Conservation (phyloP, 2,329 filamentous ascomycete species). For the Ophidiomyces ophidiicola region DNA sequence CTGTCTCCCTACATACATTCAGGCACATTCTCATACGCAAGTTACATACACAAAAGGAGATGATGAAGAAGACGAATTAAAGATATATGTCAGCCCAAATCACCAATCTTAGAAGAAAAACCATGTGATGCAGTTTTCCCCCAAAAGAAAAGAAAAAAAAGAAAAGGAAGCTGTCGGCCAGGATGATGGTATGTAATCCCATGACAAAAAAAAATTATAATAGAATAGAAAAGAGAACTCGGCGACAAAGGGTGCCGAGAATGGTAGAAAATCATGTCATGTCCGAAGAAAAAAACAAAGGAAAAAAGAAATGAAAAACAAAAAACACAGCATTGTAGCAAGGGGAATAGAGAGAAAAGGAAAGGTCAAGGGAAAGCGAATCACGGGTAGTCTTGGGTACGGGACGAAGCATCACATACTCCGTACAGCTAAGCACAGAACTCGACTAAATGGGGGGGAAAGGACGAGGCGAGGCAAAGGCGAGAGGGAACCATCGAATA, state of each 20-base stretch:
- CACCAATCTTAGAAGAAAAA: slow-evolving; percentile 3
- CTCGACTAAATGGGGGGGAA: no score
- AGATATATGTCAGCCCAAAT: slow-evolving; percentile 9
- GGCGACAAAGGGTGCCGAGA: not conserved
- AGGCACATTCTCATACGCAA: no score
- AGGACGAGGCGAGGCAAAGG: no score
- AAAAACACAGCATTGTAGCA: slow-evolving; percentile 18
- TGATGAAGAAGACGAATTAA: not conserved
- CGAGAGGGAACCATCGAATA: no score
- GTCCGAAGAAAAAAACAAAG: slow-evolving; percentile 10
- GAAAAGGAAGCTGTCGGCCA: not conserved
- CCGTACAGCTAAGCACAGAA: no score
- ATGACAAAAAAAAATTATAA: slow-evolving; percentile 10
- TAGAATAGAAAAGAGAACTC: slow-evolving; percentile 8
- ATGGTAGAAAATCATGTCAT: slow-evolving; percentile 4
- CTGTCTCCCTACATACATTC: no score
- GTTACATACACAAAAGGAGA: no score
- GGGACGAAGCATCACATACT: no score
- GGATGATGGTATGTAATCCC: slow-evolving; percentile 3
- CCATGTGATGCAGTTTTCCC: slow-evolving; percentile 8
- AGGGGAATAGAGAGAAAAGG: slow-evolving; percentile 25
- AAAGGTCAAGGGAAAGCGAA: slow-evolving; percentile 24
- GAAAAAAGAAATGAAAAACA: slow-evolving; percentile 2
- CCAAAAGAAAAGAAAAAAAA: not conserved
- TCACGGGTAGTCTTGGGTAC: not conserved